These are phyloP conservation scores for Stemphylium beticola DNA, from an alignment of 2,329 filamentous ascomycete species.

Conservation along the genomic window DNA sequence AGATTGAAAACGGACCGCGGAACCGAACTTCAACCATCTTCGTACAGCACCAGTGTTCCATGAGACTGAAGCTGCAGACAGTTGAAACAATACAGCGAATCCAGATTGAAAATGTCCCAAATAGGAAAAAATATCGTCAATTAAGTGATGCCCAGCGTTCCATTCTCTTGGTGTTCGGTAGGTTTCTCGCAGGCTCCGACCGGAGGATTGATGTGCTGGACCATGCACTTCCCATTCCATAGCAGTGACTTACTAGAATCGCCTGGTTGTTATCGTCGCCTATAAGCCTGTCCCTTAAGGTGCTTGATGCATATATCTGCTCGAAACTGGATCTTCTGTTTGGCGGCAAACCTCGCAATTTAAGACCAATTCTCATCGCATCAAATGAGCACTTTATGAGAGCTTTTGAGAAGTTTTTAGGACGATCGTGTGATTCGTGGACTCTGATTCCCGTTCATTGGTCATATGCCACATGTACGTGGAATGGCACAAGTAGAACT, in stretches of 20 bases:
- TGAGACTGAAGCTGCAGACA: not conserved
- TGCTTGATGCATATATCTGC: not conserved
- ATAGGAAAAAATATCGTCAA: not conserved
- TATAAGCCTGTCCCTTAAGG: not conserved
- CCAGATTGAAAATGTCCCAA: not conserved
- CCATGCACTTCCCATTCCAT: not conserved
- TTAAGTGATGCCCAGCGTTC: not conserved
- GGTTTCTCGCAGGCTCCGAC: not conserved
- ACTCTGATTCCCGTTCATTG: not conserved
- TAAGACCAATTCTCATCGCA: not conserved
- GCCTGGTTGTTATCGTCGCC: not conserved
- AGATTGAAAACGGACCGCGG: slow-evolving; percentile 20
- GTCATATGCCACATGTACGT: not conserved
- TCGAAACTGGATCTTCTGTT: not conserved
- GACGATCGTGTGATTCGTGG: not conserved
- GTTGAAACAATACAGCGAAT: slow-evolving; percentile 3
- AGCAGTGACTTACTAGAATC: not conserved
- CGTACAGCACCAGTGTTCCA: not conserved
- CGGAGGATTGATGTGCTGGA: not conserved
- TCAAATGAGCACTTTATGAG: not conserved
- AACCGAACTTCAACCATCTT: slow-evolving; percentile 15
- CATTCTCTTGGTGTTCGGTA: not conserved
- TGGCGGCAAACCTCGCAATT: not conserved
- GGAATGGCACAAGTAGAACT: no score
- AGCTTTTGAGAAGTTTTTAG: not conserved